Percentiles rank a stretch among this genome's conserved stretches.
Evolutionary conservation across 1,284 basidiomycete genomes (phyloP).

Genomic region (Moesziomyces sp.): DNA sequence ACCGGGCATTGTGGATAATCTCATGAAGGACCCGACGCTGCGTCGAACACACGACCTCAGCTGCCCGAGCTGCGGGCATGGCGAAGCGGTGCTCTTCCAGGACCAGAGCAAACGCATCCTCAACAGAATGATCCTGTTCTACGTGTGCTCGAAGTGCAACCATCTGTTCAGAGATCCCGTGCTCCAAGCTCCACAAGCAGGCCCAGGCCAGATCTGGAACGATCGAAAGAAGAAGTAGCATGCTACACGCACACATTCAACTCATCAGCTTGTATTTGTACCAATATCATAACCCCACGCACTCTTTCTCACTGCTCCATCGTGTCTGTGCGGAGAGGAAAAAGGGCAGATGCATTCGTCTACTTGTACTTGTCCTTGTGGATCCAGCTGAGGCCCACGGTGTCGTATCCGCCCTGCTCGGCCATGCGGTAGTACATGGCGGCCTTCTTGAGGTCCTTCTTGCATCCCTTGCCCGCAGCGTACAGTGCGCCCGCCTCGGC

Average conservation of each 20-base stretch:
- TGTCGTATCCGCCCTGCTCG: slow-evolving; percentile 67
- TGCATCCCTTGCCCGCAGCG: slow-evolving; percentile 81
- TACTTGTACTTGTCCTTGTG: slow-evolving; percentile 62
- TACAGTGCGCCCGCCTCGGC: slow-evolving; percentile 81
- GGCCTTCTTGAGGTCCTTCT: slow-evolving; percentile 85
- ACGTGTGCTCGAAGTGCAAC: slow-evolving; percentile 63
- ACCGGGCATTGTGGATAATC: slow-evolving; percentile 88
- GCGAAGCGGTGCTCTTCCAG: slow-evolving; percentile 63
- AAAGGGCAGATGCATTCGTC: not conserved
- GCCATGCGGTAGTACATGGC: slow-evolving; percentile 90
- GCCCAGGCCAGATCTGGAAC: slow-evolving; percentile 49
- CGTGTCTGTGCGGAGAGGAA: no score
- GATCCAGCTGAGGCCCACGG: slow-evolving; percentile 63
- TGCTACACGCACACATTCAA: not conserved
- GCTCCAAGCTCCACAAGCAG: slow-evolving; percentile 25
- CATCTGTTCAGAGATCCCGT: slow-evolving; percentile 58
- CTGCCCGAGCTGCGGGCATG: slow-evolving; percentile 61
- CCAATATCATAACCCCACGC: slow-evolving; percentile 4
- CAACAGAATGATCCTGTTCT: slow-evolving; percentile 66
- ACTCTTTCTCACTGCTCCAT: not conserved
- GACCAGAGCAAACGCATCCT: slow-evolving; percentile 65
- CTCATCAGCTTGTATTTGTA: slow-evolving; percentile 27
- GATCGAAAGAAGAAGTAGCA: slow-evolving; percentile 50
- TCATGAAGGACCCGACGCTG: slow-evolving; percentile 90
- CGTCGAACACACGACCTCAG: slow-evolving; percentile 57